A percentile compares a stretch with the other conserved stretches of the same genome.
phyloP scores from a whole-genome alignment of 495 filamentous ascomycete species.

The Echria macrotheca region DNA sequence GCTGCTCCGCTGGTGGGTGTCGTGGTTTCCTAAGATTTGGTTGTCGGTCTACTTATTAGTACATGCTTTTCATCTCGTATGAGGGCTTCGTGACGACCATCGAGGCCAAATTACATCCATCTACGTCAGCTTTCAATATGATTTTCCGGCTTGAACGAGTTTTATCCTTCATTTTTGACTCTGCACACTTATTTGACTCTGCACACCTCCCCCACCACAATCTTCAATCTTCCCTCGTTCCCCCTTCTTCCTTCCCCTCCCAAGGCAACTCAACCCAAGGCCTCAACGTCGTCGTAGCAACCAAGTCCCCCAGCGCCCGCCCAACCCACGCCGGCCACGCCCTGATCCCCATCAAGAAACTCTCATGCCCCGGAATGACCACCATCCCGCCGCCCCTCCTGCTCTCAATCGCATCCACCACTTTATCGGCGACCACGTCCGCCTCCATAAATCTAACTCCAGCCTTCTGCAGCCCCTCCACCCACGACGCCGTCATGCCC shows the following conservation, averaged over 20 bases:
- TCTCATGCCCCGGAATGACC: slow-evolving; percentile 38
- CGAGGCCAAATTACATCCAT: no score
- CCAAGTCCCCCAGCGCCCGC: slow-evolving; percentile 22
- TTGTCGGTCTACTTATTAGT: no score
- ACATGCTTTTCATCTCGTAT: no score
- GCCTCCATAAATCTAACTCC: slow-evolving; percentile 44
- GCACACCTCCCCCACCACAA: no score
- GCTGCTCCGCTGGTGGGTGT: neutral
- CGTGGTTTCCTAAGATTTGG: no score
- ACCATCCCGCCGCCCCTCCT: slow-evolving; percentile 51
- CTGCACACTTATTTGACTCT: no score
- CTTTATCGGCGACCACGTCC: slow-evolving; percentile 54
- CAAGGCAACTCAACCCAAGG: neutral
- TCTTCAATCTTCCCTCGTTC: no score
- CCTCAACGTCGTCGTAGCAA: neutral
- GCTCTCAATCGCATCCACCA: slow-evolving; percentile 49
- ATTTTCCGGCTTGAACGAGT: no score
- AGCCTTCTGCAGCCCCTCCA: slow-evolving; percentile 41
- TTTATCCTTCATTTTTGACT: no score
- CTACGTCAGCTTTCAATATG: no score
- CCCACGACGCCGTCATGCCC: slow-evolving; percentile 46
- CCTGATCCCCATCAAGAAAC: slow-evolving; percentile 24
- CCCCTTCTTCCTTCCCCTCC: no score
- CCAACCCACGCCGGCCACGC: slow-evolving; percentile 38
- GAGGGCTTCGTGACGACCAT: no score